Evolutionary conservation across 495 filamentous ascomycete genomes (phyloP).

Genomic region (Thermothielavioides terrestris): DNA sequence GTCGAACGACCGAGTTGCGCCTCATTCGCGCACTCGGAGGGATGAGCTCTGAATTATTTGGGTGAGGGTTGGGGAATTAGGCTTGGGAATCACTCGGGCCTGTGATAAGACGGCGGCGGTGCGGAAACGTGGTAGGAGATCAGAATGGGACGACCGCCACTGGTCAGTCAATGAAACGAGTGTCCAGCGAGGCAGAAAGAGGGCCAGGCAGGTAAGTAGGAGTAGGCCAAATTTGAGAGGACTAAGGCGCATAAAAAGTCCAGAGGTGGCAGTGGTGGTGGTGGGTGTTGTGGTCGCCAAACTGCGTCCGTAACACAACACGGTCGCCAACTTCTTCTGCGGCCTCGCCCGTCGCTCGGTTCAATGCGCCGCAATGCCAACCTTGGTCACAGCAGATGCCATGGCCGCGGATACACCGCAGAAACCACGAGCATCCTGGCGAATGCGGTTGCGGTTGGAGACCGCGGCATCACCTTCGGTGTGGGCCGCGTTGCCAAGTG

Average conservation of each 20-base stretch:
- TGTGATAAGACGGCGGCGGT: background rate
- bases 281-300: too few relatives aligned
- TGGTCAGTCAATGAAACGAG: background rate
- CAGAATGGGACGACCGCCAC: background rate
- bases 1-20: too few relatives aligned
- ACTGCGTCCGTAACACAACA: slow-evolving; percentile 1
- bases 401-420: slow-evolving; percentile 13
- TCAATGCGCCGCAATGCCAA: background rate
- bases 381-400: slow-evolving; percentile 7
- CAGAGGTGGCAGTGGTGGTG: background rate
- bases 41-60: too few relatives aligned
- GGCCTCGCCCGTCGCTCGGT: background rate
- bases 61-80: too few relatives aligned
- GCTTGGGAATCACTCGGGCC: too few relatives aligned
- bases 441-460: slow-evolving; percentile 1
- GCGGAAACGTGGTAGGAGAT: background rate
- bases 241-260: slow-evolving; percentile 2
- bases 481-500: slow-evolving; percentile 6
- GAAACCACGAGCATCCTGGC: slow-evolving; percentile 6
- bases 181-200: background rate
- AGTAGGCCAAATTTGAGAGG: background rate
- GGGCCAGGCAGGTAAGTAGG: background rate
- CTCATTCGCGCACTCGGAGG: too few relatives aligned
- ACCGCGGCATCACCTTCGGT: slow-evolving; percentile 4
- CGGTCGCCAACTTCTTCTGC: background rate